These are phyloP conservation scores for Oxytropis ochrocephala DNA, from an alignment of 306 rosid genomes.

Conservation along the genomic window DNA sequence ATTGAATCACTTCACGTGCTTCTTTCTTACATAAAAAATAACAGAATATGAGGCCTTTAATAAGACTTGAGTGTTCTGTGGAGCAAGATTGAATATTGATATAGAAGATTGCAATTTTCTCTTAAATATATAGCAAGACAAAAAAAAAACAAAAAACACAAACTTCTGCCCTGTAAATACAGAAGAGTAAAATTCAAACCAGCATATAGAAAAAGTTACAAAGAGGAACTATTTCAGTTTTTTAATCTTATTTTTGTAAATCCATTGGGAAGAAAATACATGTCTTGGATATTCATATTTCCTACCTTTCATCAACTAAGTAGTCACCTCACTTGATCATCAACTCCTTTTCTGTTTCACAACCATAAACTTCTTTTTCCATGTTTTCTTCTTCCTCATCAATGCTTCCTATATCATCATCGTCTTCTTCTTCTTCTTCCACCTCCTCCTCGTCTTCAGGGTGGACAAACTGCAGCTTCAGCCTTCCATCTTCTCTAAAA, in stretches of 20 bases:
- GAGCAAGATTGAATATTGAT: neutral
- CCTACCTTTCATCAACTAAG: constrained; percentile 8
- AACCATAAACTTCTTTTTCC: constrained; percentile 8
- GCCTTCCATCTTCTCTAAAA: constrained; percentile 76
- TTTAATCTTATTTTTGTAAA: neutral
- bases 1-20: neutral
- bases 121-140: neutral
- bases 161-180: neutral
- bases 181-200: neutral
- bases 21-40: neutral
- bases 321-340: constrained; percentile 11
- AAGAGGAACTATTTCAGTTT: neutral
- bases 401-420: neutral
- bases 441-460: constrained; percentile 39
- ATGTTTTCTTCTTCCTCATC: constrained; percentile 13
- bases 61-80: neutral
- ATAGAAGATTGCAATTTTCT: neutral
- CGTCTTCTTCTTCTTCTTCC: constrained; percentile 5
- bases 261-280: neutral
- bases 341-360: constrained; percentile 1
- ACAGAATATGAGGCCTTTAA: neutral
- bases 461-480: constrained; percentile 66
- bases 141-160: neutral
- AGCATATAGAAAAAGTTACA: neutral
- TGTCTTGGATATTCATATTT: neutral